These are phyloP conservation scores for Phialemonium atrogriseum DNA, from an alignment of 2,329 filamentous ascomycete species.

Conservation along the genomic window DNA sequence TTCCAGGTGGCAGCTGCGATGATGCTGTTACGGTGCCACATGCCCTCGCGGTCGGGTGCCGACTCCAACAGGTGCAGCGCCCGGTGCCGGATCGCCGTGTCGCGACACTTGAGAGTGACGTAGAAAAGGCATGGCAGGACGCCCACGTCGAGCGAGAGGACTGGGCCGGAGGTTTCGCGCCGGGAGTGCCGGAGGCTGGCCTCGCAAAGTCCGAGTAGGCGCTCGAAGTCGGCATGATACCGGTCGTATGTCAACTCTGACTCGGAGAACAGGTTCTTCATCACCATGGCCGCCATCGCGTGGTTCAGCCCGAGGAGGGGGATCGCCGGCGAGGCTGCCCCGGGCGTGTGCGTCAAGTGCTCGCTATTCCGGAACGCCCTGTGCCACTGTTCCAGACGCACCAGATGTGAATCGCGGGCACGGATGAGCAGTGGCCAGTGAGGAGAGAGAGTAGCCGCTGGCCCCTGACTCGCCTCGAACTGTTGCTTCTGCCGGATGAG, in stretches of 20 bases:
- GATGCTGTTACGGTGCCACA: constrained; percentile 3
- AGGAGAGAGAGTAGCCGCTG: not conserved
- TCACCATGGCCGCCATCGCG: not conserved
- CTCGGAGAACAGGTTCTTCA: constrained; percentile 1
- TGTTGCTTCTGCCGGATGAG: constrained; percentile 2
- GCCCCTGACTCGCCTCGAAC: constrained; percentile 1
- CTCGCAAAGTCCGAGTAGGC: not conserved
- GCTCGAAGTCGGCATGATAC: not conserved
- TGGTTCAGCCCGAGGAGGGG: not conserved
- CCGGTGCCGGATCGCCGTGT: not conserved
- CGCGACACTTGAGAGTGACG: constrained; percentile 2
- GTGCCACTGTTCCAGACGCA: not conserved
- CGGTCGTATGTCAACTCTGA: constrained; percentile 2
- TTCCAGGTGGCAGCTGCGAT: not conserved
- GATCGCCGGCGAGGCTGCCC: not conserved
- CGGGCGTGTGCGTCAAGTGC: too few relatives aligned
- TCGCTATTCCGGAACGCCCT: not conserved
- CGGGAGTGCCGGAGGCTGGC: not conserved
- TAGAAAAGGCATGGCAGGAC: constrained; percentile 2
- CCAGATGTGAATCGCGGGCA: not conserved
- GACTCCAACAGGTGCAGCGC: constrained; percentile 1
- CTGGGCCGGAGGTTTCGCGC: not conserved
- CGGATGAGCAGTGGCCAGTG: not conserved
- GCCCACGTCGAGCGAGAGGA: constrained; percentile 1
- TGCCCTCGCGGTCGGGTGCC: constrained; percentile 3